These are phyloP conservation scores for Aspergillus udagawae DNA, from an alignment of 2,329 filamentous ascomycete genomes.

Conservation along the genomic window DNA sequence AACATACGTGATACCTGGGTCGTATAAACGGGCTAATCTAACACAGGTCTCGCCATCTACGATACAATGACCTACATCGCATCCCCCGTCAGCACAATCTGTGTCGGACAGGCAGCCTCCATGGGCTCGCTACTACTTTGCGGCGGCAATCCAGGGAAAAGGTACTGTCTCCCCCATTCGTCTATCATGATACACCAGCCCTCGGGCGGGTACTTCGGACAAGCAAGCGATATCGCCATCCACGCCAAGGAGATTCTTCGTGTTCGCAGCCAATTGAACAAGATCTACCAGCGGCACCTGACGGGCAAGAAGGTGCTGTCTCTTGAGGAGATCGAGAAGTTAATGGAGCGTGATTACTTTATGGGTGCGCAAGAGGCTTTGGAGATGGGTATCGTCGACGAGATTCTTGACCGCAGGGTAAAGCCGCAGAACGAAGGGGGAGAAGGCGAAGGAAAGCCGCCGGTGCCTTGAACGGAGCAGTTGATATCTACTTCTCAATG, in stretches of 20 bases:
- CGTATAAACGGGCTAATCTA: background rate
- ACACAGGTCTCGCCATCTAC: constrained; percentile 70
- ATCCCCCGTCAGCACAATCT: constrained; percentile 89
- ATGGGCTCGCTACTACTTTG: constrained; percentile 90
- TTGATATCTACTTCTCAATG: too few relatives aligned
- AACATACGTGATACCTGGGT: background rate
- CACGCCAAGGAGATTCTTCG: constrained; percentile 95
- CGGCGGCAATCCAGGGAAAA: constrained; percentile 77
- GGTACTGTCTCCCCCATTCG: constrained; percentile 87
- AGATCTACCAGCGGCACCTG: constrained; percentile 83
- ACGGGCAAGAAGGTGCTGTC: constrained; percentile 65
- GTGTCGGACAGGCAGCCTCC: constrained; percentile 86
- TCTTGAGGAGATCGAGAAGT: constrained; percentile 78
- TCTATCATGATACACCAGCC: constrained; percentile 98
- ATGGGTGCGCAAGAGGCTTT: constrained; percentile 83
- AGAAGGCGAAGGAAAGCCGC: constrained; percentile 21
- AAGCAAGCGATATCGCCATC: constrained; percentile 81
- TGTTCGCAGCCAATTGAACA: constrained; percentile 78
- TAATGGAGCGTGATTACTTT: constrained; percentile 98
- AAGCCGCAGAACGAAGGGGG: constrained; percentile 24
- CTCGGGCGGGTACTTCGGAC: constrained; percentile 66
- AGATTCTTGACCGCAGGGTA: constrained; percentile 61
- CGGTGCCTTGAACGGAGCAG: constrained; percentile 7
- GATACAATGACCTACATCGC: constrained; percentile 98
- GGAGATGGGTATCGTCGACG: constrained; percentile 86